A percentile compares a stretch with the other conserved stretches of the same genome.
Evolutionary conservation across 1,139 yeast species (phyloP).

Genomic region (Yamadazyma aaseri): DNA sequence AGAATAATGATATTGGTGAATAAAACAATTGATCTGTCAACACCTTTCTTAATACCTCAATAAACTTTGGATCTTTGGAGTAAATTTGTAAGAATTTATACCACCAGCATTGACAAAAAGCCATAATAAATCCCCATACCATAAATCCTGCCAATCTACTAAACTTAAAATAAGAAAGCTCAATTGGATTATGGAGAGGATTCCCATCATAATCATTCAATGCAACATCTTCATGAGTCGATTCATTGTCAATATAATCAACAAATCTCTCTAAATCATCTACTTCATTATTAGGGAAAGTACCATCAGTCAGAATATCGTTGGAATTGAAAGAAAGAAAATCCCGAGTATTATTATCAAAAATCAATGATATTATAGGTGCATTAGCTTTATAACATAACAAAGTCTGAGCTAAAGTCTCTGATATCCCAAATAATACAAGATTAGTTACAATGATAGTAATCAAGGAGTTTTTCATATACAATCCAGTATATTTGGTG

Average conservation of each 20-base stretch:
- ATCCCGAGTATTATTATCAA: constrained; percentile 15
- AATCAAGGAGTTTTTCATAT: constrained; percentile 62
- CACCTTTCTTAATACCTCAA: constrained; percentile 82
- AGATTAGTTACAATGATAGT: constrained; percentile 85
- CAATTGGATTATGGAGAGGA: constrained; percentile 5
- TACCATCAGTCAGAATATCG: constrained; percentile 7
- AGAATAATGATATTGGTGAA: constrained; percentile 80
- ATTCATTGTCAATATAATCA: constrained; percentile 34
- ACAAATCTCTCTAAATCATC: constrained; percentile 30
- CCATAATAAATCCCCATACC: constrained; percentile 82
- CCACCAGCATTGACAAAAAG: constrained; percentile 89
- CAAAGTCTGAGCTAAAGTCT: constrained; percentile 80
- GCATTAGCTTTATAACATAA: constrained; percentile 30
- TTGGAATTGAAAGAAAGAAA: constrained; percentile 16
- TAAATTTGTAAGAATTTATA: constrained; percentile 80
- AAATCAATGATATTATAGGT: constrained; percentile 23
- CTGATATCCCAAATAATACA: constrained; percentile 83
- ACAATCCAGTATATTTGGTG: constrained; percentile 59
- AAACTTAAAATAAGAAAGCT: constrained; percentile 54
- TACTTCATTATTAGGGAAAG: constrained; percentile 5
- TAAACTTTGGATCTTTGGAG: constrained; percentile 75
- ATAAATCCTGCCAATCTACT: constrained; percentile 76
- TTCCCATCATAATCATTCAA: neutral
- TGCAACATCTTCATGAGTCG: neutral
- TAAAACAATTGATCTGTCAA: constrained; percentile 86